These are phyloP conservation scores for Bruguiera sexangula DNA, from an alignment of 345 rosid species.

Conservation along the genomic window DNA sequence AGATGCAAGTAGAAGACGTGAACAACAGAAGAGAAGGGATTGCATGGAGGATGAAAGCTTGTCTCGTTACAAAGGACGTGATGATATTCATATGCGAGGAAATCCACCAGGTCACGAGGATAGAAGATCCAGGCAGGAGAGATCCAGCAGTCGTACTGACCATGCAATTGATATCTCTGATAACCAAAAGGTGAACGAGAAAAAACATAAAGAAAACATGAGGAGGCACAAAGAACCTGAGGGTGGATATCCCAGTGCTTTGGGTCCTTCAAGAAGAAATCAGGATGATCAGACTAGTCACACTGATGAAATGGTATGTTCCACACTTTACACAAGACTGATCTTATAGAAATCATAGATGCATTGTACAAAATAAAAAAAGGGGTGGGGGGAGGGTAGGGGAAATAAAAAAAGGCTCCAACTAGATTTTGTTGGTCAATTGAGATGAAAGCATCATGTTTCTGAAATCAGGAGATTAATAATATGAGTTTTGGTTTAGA, in stretches of 20 bases:
- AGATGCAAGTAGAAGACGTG: constrained; percentile 57
- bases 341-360: no score
- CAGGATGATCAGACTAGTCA: constrained; percentile 65
- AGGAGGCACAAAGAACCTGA: constrained; percentile 69
- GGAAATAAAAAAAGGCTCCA: no score
- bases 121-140: constrained; percentile 70
- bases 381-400: no score
- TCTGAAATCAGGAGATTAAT: no score
- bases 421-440: no score
- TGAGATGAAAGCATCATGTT: no score
- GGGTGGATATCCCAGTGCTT: constrained; percentile 45
- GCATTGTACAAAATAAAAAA: no score
- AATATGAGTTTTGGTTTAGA: no score
- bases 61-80: constrained; percentile 57
- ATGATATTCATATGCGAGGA: constrained; percentile 54
- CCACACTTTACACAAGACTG: neutral
- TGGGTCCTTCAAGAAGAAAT: constrained; percentile 49
- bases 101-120: constrained; percentile 49
- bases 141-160: constrained; percentile 52
- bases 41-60: constrained; percentile 56
- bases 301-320: constrained; percentile 68
- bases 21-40: constrained; percentile 70
- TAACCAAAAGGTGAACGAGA: constrained; percentile 57
- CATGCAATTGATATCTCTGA: constrained; percentile 49
- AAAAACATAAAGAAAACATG: constrained; percentile 59